Conservation (phyloP, 768 basidiomycete species). For the Clitopilus hobsonii region DNA sequence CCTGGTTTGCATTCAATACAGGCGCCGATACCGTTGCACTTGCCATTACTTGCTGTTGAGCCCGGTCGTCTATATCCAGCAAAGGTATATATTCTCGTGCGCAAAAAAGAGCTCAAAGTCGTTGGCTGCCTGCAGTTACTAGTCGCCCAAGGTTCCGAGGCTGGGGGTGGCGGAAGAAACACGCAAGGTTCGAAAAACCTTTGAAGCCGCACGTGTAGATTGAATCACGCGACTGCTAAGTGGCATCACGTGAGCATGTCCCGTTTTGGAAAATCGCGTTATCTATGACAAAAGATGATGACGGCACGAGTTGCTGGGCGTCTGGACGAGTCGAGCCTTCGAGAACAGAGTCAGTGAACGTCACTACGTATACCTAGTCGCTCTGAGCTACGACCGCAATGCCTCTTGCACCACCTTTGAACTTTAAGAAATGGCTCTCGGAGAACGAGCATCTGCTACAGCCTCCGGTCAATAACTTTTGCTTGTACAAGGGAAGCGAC, state of each 20-base stretch:
- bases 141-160: neutral
- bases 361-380: neutral
- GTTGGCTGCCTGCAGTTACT: neutral
- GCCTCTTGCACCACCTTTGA: constrained; percentile 79
- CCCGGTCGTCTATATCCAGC: too few species aligned
- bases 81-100: too few species aligned
- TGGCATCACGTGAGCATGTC: constrained; percentile 11
- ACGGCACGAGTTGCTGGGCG: neutral
- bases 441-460: constrained; percentile 77
- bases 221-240: constrained; percentile 13
- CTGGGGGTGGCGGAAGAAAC: constrained; percentile 1
- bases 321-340: neutral
- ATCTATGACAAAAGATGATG: neutral
- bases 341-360: too few species aligned
- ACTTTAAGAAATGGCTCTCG: constrained; percentile 84
- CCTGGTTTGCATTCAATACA: constrained; percentile 18
- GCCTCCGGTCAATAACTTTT: constrained; percentile 93
- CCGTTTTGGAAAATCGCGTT: neutral
- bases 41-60: neutral
- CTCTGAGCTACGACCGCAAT: constrained; percentile 27
- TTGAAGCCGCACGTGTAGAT: constrained; percentile 14
- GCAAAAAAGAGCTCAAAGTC: too few species aligned
- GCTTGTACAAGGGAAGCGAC: constrained; percentile 76
- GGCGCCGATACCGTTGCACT: constrained; percentile 29
- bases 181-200: constrained; percentile 10